Conservation (phyloP, 1,284 basidiomycete genomes). For the Trametes hirsuta region DNA sequence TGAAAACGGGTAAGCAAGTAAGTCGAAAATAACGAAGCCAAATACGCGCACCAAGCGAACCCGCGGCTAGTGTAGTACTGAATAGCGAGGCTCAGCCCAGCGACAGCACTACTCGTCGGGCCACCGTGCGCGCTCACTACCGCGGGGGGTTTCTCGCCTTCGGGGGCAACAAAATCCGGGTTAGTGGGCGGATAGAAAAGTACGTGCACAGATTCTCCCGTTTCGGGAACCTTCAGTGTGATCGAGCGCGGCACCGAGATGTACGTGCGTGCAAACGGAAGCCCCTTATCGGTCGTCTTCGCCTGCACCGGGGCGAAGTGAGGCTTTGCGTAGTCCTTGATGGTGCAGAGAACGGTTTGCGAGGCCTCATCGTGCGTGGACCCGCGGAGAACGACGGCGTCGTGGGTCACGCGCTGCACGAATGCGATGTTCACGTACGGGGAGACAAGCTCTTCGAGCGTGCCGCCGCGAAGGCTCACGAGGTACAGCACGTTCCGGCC, state of each 20-base stretch:
- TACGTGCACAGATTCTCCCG: conserved; percentile 52
- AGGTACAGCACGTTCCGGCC: conserved; percentile 56
- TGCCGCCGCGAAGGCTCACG: conserved; percentile 43
- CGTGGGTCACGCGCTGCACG: conserved; percentile 43
- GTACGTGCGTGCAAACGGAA: conserved; percentile 33
- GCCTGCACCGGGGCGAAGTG: conserved; percentile 38
- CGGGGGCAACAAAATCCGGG: conserved; percentile 52
- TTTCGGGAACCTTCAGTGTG: conserved; percentile 41
- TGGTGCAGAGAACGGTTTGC: conserved; percentile 43
- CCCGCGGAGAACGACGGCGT: conserved; percentile 50
- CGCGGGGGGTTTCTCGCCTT: conserved; percentile 65
- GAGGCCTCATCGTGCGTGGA: conserved; percentile 44
- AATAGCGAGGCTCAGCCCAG: conserved; percentile 52
- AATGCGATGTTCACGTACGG: conserved; percentile 50
- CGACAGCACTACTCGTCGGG: conserved; percentile 52
- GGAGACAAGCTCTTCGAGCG: conserved; percentile 38
- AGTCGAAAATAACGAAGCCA: neutral
- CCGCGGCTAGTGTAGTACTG: conserved; percentile 74
- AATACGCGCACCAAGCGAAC: conserved; percentile 54
- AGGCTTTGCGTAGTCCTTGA: conserved; percentile 31
- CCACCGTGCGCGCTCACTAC: conserved; percentile 69
- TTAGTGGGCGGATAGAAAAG: conserved; percentile 68
- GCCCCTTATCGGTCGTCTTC: conserved; percentile 24
- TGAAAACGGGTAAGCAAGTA: conserved; percentile 27
- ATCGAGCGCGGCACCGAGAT: conserved; percentile 53